Evolutionary conservation across 2,329 filamentous ascomycete genomes (phyloP).

Genomic region (Cercospora sojina): DNA sequence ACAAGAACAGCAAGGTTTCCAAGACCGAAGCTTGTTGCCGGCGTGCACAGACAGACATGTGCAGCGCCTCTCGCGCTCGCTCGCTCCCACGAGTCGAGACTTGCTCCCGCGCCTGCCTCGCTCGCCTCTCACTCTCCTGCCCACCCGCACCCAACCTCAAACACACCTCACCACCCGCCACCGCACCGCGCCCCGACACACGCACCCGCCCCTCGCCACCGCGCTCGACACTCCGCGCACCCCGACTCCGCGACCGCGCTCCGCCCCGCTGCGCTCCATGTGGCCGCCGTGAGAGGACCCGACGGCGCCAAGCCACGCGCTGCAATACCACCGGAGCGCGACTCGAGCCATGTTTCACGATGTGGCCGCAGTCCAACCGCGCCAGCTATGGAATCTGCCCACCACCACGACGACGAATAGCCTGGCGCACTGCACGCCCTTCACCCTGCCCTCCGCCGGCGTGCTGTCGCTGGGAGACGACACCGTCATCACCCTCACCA

Average conservation of each 20-base stretch:
- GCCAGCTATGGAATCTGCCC: slow-evolving; percentile 38
- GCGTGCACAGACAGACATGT: not conserved
- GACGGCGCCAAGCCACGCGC: slow-evolving; percentile 24
- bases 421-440: slow-evolving; percentile 57
- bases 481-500: slow-evolving; percentile 59
- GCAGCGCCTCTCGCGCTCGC: not conserved
- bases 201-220: not conserved
- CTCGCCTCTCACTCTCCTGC: not conserved
- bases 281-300: slow-evolving; percentile 23
- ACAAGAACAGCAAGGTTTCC: slow-evolving; percentile 3
- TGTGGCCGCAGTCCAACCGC: slow-evolving; percentile 23
- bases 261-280: slow-evolving; percentile 13
- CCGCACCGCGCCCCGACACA: not conserved
- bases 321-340: slow-evolving; percentile 10
- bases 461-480: slow-evolving; percentile 53
- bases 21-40: not conserved
- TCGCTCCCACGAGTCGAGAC: not conserved
- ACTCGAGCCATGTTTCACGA: slow-evolving; percentile 24
- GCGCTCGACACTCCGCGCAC: not conserved
- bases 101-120: not conserved
- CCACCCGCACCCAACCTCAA: not conserved
- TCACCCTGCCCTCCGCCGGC: slow-evolving; percentile 61
- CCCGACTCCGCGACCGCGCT: not conserved
- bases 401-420: slow-evolving; percentile 22
- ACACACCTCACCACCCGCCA: not conserved